A percentile compares a stretch with the other conserved stretches of the same genome.
Conservation (phyloP, 441 rosid genomes). For the Gossypium schwendimanii region DNA sequence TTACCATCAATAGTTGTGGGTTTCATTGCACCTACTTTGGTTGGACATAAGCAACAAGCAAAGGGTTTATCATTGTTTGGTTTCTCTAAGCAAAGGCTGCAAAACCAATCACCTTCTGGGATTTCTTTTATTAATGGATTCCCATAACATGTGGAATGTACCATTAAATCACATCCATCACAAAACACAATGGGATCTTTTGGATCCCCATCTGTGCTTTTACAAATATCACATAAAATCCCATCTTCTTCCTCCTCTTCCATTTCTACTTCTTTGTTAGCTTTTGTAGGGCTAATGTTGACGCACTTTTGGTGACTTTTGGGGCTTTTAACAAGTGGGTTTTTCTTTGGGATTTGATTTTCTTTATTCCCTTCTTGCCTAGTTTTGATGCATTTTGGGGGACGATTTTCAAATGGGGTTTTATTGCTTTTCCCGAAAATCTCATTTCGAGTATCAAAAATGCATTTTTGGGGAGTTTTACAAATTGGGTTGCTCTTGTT, state of each 20-base stretch:
- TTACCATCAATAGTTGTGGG: constrained; percentile 38
- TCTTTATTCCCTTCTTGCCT: constrained; percentile 18
- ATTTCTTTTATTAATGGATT: constrained; percentile 54
- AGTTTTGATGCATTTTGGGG: not conserved
- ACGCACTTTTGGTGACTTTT: constrained; percentile 2
- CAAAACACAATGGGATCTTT: constrained; percentile 83
- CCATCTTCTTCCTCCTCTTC: constrained; percentile 61
- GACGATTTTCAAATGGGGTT: not conserved
- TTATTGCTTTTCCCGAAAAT: not conserved
- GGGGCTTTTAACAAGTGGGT: not conserved
- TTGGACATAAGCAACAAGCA: constrained; percentile 66
- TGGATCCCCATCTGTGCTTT: constrained; percentile 86
- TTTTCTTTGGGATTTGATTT: constrained; percentile 25
- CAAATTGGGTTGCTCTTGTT: constrained; percentile 12
- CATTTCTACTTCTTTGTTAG: not conserved
- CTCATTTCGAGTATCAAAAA: not conserved
- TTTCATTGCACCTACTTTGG: constrained; percentile 60
- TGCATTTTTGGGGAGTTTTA: not conserved
- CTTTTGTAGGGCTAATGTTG: not conserved
- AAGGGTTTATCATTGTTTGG: not conserved
- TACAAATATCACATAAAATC: constrained; percentile 66
- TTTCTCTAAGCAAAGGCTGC: constrained; percentile 38
- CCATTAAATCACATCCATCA: constrained; percentile 93
- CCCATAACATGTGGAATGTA: constrained; percentile 82
- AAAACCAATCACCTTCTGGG: constrained; percentile 92